Percentiles rank a stretch among this genome's conserved stretches.
These are phyloP conservation scores for Camellia lanceoleosa DNA, from an alignment of 148 eudicot genomes.

Conservation along the genomic window DNA sequence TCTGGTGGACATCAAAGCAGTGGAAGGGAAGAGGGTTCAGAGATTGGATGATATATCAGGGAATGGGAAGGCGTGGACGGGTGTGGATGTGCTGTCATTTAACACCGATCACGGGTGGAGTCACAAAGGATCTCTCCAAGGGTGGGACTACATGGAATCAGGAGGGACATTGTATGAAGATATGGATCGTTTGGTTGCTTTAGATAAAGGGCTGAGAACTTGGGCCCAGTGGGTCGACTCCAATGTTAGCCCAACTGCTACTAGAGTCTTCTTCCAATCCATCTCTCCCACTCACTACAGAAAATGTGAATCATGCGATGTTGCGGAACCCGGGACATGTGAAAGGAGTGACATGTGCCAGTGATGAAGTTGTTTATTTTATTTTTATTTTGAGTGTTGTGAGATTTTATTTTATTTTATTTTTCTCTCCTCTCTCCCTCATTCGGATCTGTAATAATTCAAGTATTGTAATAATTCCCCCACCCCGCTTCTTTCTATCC, in stretches of 20 bases:
- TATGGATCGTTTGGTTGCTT: slow-evolving; percentile 72
- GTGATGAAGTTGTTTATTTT: no score
- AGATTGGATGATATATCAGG: slow-evolving; percentile 74
- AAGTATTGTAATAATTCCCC: no score
- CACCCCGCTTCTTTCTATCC: no score
- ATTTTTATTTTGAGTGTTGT: no score
- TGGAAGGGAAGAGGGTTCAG: slow-evolving; percentile 67
- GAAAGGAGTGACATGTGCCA: no score
- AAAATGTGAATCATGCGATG: no score
- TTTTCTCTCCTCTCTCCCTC: no score
- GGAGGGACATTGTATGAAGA: slow-evolving; percentile 64
- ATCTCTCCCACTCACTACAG: slow-evolving; percentile 92
- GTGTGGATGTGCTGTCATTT: slow-evolving; percentile 71
- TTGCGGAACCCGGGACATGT: no score
- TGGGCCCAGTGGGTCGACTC: slow-evolving; percentile 90
- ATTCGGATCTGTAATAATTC: no score
- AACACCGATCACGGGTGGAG: slow-evolving; percentile 99
- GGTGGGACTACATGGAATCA: slow-evolving; percentile 90
- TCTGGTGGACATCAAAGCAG: slow-evolving; percentile 72
- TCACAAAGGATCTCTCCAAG: slow-evolving; percentile 84
- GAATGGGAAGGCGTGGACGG: slow-evolving; percentile 68
- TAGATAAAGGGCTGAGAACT: slow-evolving; percentile 68
- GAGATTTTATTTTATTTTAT: no score
- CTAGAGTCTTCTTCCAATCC: slow-evolving; percentile 75
- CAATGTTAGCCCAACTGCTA: slow-evolving; percentile 45